Base-by-base conservation (phyloP, 1,284 basidiomycete genomes). In the Leccinum subspadiceum region DNA sequence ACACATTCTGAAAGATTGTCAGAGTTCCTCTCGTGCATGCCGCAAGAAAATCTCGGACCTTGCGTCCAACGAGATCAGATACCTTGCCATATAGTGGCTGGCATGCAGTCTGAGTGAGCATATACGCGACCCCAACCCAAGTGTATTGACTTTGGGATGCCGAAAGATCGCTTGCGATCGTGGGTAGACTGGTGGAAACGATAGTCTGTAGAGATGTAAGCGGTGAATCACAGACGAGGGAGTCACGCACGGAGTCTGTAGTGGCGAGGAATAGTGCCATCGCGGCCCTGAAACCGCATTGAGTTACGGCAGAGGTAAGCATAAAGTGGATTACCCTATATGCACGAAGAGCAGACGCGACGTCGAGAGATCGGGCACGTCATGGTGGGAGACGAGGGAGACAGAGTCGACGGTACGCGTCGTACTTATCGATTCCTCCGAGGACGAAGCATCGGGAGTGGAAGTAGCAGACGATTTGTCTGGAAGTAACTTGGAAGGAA, bases 51-150 rank as follows among this genome's bases (percentile, higher is more conserved):
- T 58, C 49, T 48, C 75, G 41, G 53, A 86, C 91, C 81, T 86
- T 90, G 53, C 90, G 81, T 52, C 90, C 91, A 59, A 89, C 76
- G 53, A 92, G 79, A 74, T 92, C 89, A 59, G 90, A 91, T 53
- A 92, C 74, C 67, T 82, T 83, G 56, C 89, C 90, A 69, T 92
- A 92, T 33, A 93, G 74, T 46, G 91, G 90, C 68, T 92, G 91
- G 64, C 86, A 85, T 15, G 87, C 89, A 2, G 90, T 92, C 69
- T 93, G 90, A 2, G 90, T 90, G 58, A 93, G 79, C 81, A 92
- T 83, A 68, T 93, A 93, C 20, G 88, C 81, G 44, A 91, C 86
- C 24, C 85, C 87, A 56, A 93, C 87, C 90, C 91, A 93, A n/a
- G 87, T 89, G 68, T 92, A 93, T 69, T 90, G 83, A 55, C 77